Conservation (phyloP, 441 rosid species). For the Kokia cookei region DNA sequence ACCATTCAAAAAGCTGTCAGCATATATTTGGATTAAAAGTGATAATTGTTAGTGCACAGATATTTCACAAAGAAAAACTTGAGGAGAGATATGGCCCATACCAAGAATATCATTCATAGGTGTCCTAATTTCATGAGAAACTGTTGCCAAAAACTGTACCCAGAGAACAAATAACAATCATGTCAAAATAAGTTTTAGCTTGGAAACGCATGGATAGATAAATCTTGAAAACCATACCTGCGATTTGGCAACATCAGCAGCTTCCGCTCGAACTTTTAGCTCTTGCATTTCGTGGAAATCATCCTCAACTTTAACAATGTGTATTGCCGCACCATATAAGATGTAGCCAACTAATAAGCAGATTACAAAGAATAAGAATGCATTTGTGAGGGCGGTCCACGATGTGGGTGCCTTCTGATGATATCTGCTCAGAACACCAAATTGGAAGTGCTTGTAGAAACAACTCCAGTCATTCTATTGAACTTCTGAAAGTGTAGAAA, state of each 20-base stretch:
- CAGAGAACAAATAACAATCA: slow-evolving; percentile 2
- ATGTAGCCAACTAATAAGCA: slow-evolving; percentile 74
- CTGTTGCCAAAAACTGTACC: slow-evolving; percentile 77
- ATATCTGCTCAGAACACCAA: slow-evolving; percentile 44
- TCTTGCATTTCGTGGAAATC: slow-evolving; percentile 77
- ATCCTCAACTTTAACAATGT: slow-evolving; percentile 84
- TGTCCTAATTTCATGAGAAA: slow-evolving; percentile 93
- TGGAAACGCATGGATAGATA: not conserved
- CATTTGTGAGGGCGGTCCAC: slow-evolving; percentile 65
- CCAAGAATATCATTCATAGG: slow-evolving; percentile 99
- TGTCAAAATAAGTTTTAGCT: not conserved
- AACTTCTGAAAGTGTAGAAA: not conserved
- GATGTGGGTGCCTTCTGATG: slow-evolving; percentile 75
- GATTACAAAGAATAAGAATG: slow-evolving; percentile 58
- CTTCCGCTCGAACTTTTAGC: slow-evolving; percentile 81
- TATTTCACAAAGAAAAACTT: not conserved
- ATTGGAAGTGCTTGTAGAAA: slow-evolving; percentile 3
- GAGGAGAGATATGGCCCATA: slow-evolving; percentile 19
- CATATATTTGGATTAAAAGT: not conserved
- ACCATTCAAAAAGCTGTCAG: not conserved
- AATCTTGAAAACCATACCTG: slow-evolving; percentile 33
- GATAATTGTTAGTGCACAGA: not conserved
- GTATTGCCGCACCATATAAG: slow-evolving; percentile 61
- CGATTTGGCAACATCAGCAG: slow-evolving; percentile 94
- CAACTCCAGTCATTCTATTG: slow-evolving; percentile 1